A percentile compares a stretch with the other conserved stretches of the same genome.
Evolutionary conservation across 352 stramenopile genomes (phyloP).

Genomic region (Aphanomyces stellatus): DNA sequence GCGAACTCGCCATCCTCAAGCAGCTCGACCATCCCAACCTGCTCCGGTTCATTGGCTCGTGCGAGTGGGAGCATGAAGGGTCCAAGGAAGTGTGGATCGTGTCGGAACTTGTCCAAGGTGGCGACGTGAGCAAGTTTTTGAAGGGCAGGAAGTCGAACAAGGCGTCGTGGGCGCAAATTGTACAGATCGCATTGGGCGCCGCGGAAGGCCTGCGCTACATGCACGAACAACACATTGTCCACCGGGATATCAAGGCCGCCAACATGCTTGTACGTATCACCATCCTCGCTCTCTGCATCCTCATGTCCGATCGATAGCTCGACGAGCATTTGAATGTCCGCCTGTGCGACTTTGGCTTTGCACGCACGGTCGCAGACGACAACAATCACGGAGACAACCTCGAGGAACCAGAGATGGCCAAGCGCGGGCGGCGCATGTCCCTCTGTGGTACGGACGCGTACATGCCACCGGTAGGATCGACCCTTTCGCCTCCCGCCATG

Average conservation of each 20-base stretch:
- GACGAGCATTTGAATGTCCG: constrained; percentile 61
- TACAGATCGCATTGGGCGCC: constrained; percentile 63
- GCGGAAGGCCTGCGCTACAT: constrained; percentile 93
- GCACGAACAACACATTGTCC: constrained; percentile 78
- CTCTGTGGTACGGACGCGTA: constrained; percentile 70
- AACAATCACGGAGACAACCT: neutral
- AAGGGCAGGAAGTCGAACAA: constrained; percentile 33
- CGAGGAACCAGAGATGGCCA: neutral
- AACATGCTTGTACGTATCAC: constrained; percentile 49
- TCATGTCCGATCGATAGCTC: constrained; percentile 25
- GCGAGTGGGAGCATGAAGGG: constrained; percentile 57
- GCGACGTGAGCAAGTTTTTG: constrained; percentile 63
- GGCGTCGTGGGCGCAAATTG: constrained; percentile 48
- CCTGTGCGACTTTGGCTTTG: constrained; percentile 83
- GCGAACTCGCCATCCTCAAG: constrained; percentile 24
- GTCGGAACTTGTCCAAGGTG: constrained; percentile 68
- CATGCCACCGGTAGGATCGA: constrained; percentile 13
- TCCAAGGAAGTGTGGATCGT: constrained; percentile 77
- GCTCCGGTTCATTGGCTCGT: constrained; percentile 21
- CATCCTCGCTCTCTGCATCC: neutral
- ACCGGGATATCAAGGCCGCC: constrained; percentile 84
- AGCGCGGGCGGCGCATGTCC: constrained; percentile 55
- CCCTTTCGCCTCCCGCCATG: too few species aligned
- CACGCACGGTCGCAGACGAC: constrained; percentile 22
- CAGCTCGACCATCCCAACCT: constrained; percentile 22